phyloP scores from a whole-genome alignment of 148 eudicot species.

The Fagopyrum esculentum region DNA sequence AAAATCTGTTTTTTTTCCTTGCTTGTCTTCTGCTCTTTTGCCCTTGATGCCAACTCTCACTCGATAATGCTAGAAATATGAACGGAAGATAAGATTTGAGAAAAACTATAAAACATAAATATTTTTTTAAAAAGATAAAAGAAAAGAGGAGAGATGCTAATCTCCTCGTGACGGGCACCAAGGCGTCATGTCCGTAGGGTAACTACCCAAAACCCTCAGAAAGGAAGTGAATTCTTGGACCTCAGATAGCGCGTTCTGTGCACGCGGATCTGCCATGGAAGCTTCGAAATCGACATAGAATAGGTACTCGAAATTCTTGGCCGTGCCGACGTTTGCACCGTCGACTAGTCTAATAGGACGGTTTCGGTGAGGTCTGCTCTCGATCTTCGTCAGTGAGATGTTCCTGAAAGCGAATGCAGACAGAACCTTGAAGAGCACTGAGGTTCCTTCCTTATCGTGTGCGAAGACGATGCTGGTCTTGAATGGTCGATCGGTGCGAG shows the following conservation, averaged over 20 bases:
- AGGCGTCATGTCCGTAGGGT: constrained; percentile 97
- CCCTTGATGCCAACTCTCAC: not conserved
- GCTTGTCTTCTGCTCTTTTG: not conserved
- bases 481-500: constrained; percentile 78
- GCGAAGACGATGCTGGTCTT: constrained; percentile 98
- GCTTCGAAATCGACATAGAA: constrained; percentile 96
- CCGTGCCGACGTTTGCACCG: constrained; percentile 79
- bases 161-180: constrained; percentile 55
- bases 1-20: not conserved
- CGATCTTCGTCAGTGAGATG: constrained; percentile 86
- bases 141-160: constrained; percentile 9
- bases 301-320: constrained; percentile 97
- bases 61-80: not conserved
- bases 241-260: constrained; percentile 90
- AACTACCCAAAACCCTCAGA: constrained; percentile 88
- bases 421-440: constrained; percentile 88
- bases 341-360: constrained; percentile 72
- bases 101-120: not conserved
- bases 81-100: constrained; percentile 1
- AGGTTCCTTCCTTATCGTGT: constrained; percentile 65
- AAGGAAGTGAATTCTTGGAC: constrained; percentile 95
- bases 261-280: constrained; percentile 84
- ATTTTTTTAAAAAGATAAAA: not conserved
- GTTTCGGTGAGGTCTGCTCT: constrained; percentile 87
- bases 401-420: constrained; percentile 93